Percentiles rank a stretch among this genome's conserved stretches.
Conservation (phyloP, 306 rosid genomes). For the Styphnolobium japonicum region DNA sequence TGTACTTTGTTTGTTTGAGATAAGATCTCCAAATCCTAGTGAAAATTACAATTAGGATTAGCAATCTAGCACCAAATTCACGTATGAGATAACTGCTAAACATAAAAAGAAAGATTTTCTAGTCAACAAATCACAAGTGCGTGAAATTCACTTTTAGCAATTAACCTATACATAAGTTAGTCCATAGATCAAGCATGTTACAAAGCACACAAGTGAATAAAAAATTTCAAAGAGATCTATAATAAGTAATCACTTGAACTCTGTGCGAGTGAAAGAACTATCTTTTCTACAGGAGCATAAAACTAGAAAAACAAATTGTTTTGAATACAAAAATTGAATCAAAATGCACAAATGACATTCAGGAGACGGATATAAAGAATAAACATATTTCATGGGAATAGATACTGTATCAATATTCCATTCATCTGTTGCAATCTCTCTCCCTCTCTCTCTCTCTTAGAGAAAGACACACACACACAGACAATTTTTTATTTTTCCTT, state of each 20-base stretch:
- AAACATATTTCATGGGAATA: not conserved
- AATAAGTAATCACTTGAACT: conserved; percentile 74
- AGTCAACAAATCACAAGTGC: too few relatives aligned
- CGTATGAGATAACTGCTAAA: not conserved
- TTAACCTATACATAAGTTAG: too few relatives aligned
- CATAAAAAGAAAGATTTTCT: too few relatives aligned
- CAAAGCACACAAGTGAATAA: conserved; percentile 14
- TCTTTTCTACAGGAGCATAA: conserved; percentile 86
- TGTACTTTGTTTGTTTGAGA: not conserved
- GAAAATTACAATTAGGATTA: not conserved
- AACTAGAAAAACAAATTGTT: conserved; percentile 54
- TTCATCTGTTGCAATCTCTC: too few relatives aligned
- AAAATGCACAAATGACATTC: conserved; percentile 10
- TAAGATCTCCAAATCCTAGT: not conserved
- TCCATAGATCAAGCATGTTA: too few relatives aligned
- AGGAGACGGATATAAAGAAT: not conserved
- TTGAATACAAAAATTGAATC: conserved; percentile 23
- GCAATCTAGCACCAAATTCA: not conserved
- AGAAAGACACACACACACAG: too few relatives aligned
- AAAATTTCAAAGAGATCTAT: conserved; percentile 13
- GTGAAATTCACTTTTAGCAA: too few relatives aligned
- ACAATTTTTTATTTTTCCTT: too few relatives aligned
- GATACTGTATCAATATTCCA: too few relatives aligned
- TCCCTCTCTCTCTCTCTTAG: too few relatives aligned
- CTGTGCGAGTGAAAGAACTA: conserved; percentile 98